Evolutionary conservation across 2,329 filamentous ascomycete species (phyloP), one percentile per base, ranked within the genome.

Genomic region (Epichloe coenophiala): DNA sequence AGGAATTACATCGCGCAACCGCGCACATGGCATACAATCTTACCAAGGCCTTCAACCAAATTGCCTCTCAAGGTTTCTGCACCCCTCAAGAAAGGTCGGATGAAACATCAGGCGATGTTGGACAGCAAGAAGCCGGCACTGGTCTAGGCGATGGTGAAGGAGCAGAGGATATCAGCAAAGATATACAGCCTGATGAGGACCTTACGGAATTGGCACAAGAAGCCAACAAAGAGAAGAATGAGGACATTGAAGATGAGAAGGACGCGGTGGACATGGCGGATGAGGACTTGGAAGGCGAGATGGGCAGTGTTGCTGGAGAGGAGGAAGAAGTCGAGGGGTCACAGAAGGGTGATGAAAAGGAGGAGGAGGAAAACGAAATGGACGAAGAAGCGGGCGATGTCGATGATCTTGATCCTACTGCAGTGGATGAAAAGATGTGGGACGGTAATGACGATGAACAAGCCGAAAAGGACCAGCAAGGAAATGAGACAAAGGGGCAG

Each of bases 401-500:
- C 11, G 88, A 96, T 68, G 88, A 95, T 60, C 73, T 95, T 41
- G 91, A 95, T 58, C 84, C 88, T 12, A 86, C 82, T 15, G 87
- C 91, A 19, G 86, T 97, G 1, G 94, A 98, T 63, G 94, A 98
- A 70, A 98, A 97, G 73, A 89, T 97, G 78, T 98, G 93, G 93
- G 90, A 98, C 66, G 90, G 89, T 39, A 82, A 84, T 47, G 82
- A 84, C 49, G 83, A 88, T 42, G 77, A 90, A 43, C 81, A 90
- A 45, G 82, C 86, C 1, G 85, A 91, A 45, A 93, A 93, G 58
- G 86, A 96, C 43, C 85, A 88, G 60, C 74, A 88, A 61, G 83
- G 81, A 5, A 81, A 89, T 50, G 76, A 88, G 53, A 71, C 85
- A 19, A 83, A 87, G 60, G 83, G 83, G 0, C 74, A 84, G 54